phyloP scores from a whole-genome alignment of 768 basidiomycete species.

The Naganishia onofrii region DNA sequence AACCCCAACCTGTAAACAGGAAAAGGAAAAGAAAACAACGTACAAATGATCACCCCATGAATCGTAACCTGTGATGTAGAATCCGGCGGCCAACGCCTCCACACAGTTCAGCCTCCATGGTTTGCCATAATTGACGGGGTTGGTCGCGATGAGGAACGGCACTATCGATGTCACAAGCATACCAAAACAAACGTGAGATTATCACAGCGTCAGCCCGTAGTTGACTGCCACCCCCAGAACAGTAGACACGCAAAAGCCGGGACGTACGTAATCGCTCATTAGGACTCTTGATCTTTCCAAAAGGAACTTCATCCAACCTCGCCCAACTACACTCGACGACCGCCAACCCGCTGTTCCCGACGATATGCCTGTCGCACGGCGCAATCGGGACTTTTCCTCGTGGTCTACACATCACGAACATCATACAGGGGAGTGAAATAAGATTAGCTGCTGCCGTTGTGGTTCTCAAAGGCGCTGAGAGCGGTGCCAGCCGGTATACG shows the following conservation, averaged over 20 bases:
- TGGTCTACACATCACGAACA: conserved; percentile 72
- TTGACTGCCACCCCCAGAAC: background rate
- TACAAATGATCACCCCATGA: conserved; percentile 69
- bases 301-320: conserved; percentile 88
- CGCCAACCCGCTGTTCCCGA: conserved; percentile 72
- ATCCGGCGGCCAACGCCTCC: conserved; percentile 82
- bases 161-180: conserved; percentile 57
- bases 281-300: conserved; percentile 85
- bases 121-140: conserved; percentile 96
- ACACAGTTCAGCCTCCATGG: conserved; percentile 95
- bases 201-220: no score
- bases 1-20: background rate
- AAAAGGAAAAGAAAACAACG: conserved; percentile 17
- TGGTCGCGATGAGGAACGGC: conserved; percentile 89
- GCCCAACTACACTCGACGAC: conserved; percentile 99
- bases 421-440: no score
- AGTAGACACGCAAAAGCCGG: background rate
- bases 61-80: conserved; percentile 87
- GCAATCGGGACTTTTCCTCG: conserved; percentile 75
- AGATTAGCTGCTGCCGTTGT: no score
- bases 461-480: no score
- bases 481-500: conserved; percentile 6
- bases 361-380: conserved; percentile 77
- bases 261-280: conserved; percentile 81
- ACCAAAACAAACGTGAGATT: no score